A percentile compares a stretch with the other conserved stretches of the same genome.
These are phyloP conservation scores for Ophioceras dolichostomum DNA, from an alignment of 2,329 filamentous ascomycete species.

Conservation along the genomic window DNA sequence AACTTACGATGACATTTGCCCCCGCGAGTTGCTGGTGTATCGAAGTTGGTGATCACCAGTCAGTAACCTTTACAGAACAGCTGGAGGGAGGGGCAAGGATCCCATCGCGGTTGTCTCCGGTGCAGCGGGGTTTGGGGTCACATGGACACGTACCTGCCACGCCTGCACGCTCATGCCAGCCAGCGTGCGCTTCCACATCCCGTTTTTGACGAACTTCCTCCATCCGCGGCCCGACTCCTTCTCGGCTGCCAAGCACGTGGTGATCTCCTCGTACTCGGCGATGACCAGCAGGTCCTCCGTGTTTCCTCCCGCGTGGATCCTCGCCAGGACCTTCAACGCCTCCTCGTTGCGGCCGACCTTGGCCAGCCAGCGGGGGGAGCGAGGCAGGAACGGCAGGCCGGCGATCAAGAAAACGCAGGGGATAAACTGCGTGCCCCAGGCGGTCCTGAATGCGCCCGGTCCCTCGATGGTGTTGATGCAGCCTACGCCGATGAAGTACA, in stretches of 20 bases:
- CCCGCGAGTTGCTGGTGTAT: too few relatives aligned
- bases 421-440: conserved; percentile 53
- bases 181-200: conserved; percentile 47
- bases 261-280: conserved; percentile 44
- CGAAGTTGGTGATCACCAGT: too few relatives aligned
- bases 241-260: conserved; percentile 23
- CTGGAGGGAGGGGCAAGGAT: conserved; percentile 7
- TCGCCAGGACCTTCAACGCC: conserved; percentile 32
- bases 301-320: conserved; percentile 44
- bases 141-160: too few relatives aligned
- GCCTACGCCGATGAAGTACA: conserved; percentile 56
- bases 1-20: too few relatives aligned
- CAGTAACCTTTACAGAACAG: too few relatives aligned
- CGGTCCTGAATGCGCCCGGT: conserved; percentile 45
- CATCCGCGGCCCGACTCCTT: conserved; percentile 19
- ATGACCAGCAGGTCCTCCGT: conserved; percentile 39
- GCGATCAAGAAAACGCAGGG: conserved; percentile 44
- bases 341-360: conserved; percentile 4
- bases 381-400: conserved; percentile 28
- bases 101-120: too few relatives aligned
- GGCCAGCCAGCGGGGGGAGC: conserved; percentile 5
- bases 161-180: conserved; percentile 43
- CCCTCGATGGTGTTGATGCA: conserved; percentile 44
- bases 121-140: too few relatives aligned
- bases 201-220: conserved; percentile 25